Evolutionary conservation across 2,329 filamentous ascomycete species (phyloP).

Genomic region (Dactylella cylindrospora): DNA sequence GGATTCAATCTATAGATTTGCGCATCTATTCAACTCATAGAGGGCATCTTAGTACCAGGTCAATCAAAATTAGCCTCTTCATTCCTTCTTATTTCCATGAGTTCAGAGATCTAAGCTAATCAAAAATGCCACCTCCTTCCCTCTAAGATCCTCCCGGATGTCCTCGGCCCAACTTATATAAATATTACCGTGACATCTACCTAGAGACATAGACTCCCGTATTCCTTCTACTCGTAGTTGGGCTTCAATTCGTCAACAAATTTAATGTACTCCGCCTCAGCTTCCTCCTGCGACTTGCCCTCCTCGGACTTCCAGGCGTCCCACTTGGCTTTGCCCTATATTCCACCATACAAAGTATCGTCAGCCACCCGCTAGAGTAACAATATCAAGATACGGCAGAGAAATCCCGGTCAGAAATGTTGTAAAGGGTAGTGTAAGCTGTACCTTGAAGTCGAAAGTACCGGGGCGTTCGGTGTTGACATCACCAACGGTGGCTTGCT

Average conservation of each 20-base stretch:
- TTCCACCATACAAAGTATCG: background rate
- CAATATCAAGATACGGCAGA: background rate
- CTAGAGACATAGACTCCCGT: no score
- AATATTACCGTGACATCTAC: no score
- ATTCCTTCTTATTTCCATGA: no score
- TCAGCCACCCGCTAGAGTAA: background rate
- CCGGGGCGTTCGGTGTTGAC: conserved; percentile 35
- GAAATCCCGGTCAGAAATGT: background rate
- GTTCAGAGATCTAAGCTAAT: no score
- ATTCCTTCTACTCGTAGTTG: no score
- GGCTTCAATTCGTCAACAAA: conserved; percentile 27
- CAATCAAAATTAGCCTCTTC: no score
- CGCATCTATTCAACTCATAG: no score
- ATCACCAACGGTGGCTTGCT: conserved; percentile 44
- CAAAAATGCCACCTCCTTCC: no score
- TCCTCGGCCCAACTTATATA: no score
- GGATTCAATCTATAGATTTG: no score
- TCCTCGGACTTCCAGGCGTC: conserved; percentile 42
- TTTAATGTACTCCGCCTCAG: conserved; percentile 38
- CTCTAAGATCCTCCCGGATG: no score
- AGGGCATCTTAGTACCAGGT: no score
- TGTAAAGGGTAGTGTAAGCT: background rate
- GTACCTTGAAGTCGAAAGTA: conserved; percentile 39
- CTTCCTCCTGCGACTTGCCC: conserved; percentile 40
- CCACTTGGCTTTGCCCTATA: conserved; percentile 45